Evolutionary conservation across 345 rosid genomes (phyloP), one percentile per base, ranked within the genome.

Genomic region (Brassica rapa): DNA sequence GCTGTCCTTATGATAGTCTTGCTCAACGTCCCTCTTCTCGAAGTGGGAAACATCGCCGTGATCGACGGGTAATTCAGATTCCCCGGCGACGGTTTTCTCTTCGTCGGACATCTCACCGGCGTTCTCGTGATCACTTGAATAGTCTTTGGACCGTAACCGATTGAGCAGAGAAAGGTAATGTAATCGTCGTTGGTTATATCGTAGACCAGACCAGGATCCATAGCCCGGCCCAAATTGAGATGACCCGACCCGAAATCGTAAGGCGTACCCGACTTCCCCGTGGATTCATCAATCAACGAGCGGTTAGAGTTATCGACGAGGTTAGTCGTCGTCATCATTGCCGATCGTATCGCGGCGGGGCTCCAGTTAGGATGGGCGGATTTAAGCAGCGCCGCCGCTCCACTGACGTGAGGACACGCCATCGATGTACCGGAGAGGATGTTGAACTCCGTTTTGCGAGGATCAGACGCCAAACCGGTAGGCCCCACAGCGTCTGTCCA

Each of bases 51-150:
- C 62, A 89, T n/a, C n/a, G 94, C 91, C 0, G 85, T 86, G 9
- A 94, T 73, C 6, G 97, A 92, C 1, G 97, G 98, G 77, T 94
- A 94, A 72, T 94, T 91, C 9, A 92, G 82, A 76, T 89, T 89
- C 74, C 85, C 93, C 0, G 94, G 89, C 51, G 81, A 73, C 3
- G 93, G 87, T 77, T 75, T 94, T 6, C 77, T 68, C 80, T 53
- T 87, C 65, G 24, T 77, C 5, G 66, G 66, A 62, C 66, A 62
- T 7, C 66, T 62, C 41, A 62, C 66, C 5, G 66, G 66, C 5
- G 66, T 62, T 6, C 66, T 62, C 7, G 66, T 62, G 23, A 62
- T 62, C 0, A 62, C 41, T 7, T 62, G 66, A 62, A 62, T 62
- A 2, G 66, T 62, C 32, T 24, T 62, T 1, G 39, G 11, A 0